Base-by-base conservation (phyloP, 176 grass and related monocot species). In the Aegilops speltoides region DNA sequence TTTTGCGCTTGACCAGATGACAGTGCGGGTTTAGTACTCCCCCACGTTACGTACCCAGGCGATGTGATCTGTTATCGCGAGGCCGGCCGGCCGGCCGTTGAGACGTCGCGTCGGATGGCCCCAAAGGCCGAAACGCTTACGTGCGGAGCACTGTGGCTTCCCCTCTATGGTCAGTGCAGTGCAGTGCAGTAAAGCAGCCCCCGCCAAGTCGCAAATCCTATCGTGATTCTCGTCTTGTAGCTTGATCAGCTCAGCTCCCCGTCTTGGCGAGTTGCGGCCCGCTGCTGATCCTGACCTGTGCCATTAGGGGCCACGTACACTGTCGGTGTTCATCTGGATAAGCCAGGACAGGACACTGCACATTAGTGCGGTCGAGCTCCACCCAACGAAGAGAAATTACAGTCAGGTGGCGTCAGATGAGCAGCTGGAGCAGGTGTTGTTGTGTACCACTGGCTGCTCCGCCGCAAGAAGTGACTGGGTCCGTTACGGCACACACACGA, bases 91-190 rank as follows among this genome's bases (percentile, higher is more conserved):
- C 2, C 4, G 87, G 88, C 66, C 8, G 70, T 76, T 86, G 82
- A 24, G 41, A 65, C 16, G 83, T 76, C 83, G 61, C 10, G 11
- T 85, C 77, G 6, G 24, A 34, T 15, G 20, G 34, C 24, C 52
- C 4, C 4, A 19, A 3, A 6, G 34, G 19, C 64, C 4, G 10
- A 12, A 3, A 3, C 36, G 68, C 68, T 80, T 89, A 60, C 82
- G 82, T 89, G 88, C 56, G 77, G 83, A 81, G 57, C 88, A 81
- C 82, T 37, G 31, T 17, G 31, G 7, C 28, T 11, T 26, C 8
- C 43, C 20, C 70, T 63, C 14, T 32, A 79, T 15, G 40, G 60
- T 75, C 36, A 68, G 74, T 90, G n/a, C 36, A 31, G 19, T 52
- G 14, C 48, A 29, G 17, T 50, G 15, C 48, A 17, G 15, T 52